These are phyloP conservation scores for Hyaloperonospora arabidopsidis DNA, from an alignment of 352 stramenopile genomes.

Conservation along the genomic window DNA sequence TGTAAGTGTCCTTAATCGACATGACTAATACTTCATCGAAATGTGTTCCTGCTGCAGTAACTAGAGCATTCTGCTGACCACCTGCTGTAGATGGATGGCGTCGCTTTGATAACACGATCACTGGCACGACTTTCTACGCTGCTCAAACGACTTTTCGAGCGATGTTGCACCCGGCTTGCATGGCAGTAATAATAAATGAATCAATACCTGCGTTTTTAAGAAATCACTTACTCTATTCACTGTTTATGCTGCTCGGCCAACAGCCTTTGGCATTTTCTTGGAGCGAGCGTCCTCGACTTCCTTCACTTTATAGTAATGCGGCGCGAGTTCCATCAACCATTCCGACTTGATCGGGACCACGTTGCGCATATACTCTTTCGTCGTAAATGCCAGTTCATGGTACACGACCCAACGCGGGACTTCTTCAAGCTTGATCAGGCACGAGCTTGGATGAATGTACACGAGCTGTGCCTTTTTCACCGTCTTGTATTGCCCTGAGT, in stretches of 20 bases:
- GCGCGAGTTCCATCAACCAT: constrained; percentile 98
- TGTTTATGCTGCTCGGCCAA: constrained; percentile 30
- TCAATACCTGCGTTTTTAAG: no score
- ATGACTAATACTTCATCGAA: no score
- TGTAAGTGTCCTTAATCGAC: no score
- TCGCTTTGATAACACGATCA: no score
- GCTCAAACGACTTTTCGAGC: no score
- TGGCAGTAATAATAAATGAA: no score
- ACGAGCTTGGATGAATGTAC: constrained; percentile 97
- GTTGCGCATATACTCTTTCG: constrained; percentile 98
- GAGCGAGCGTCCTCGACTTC: constrained; percentile 92
- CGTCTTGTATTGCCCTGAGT: constrained; percentile 96
- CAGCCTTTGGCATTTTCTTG: constrained; percentile 96
- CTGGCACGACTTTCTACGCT: no score
- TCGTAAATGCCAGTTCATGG: constrained; percentile 98
- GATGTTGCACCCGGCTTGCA: no score
- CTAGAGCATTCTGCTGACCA: no score
- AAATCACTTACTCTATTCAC: constrained; percentile 8
- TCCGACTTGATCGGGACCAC: constrained; percentile 95
- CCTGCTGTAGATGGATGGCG: no score
- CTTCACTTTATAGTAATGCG: constrained; percentile 98
- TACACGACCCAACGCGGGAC: constrained; percentile 95
- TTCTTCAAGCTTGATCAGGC: constrained; percentile 88
- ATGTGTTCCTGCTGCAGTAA: no score
- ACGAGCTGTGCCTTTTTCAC: constrained; percentile 97